Base-by-base conservation (phyloP, 192 early-diverging fungal genomes). In the Linnemannia schmuckeri region DNA sequence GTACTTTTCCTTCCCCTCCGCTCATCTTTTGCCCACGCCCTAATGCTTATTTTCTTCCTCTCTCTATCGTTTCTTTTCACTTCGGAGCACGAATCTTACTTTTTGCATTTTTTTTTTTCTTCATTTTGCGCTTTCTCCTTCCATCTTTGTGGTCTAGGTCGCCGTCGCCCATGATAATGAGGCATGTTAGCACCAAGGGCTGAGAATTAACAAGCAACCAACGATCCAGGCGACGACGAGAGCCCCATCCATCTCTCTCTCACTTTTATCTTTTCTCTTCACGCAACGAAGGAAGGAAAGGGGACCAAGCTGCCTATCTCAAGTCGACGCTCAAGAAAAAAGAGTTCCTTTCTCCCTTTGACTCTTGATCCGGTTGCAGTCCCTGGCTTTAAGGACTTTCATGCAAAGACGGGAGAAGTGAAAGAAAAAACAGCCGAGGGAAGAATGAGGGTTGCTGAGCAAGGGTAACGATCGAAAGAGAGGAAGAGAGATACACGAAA, bases 21-120 rank as follows among this genome's bases (percentile, higher is more conserved):
- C 30, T 4, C 27, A 33, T 66, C 61, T 66, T 66, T 66, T 66
- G 30, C n/a, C 61, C 61, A 66, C 24, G 7, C 7, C 55, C n/a
- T n/a, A 57, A 57, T 57, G 55, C 55, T 57, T 57, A 57, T 57
- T 57, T 57, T 55, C 22, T 52, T 52, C 54, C 10, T 24, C 24
- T 57, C 24, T 9, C 6, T 57, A 57, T 57, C 55, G 8, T 15
- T 15, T 57, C 6, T 30, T 13, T 3, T 30, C 27, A 9, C n/a
- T 63, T 66, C 61, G 61, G 61, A 66, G 61, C 61, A 66, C 30
- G 61, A 66, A 66, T 66, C 55, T 61, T 18, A 18, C 55, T 61
- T n/a, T 5, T 9, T 61, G 5, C 24, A 12, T 33, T 66, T 66
- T 33, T 30, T 12, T 3, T 13, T 66, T 33, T 24, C 24, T 54